Conservation (phyloP, 345 rosid genomes). For the Sisymbrium altissimum region DNA sequence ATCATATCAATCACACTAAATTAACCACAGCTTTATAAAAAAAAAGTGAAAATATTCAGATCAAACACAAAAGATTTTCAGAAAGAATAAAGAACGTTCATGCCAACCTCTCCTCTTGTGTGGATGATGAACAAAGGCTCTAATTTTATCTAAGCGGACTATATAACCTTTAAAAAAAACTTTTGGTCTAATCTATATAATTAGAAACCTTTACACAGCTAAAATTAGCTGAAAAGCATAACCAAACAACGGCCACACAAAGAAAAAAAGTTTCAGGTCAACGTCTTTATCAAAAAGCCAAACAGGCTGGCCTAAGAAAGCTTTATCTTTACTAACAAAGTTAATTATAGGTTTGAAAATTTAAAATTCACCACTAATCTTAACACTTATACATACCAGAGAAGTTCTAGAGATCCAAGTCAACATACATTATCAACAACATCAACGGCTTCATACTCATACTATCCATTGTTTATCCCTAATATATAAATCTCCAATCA, state of each 20-base stretch:
- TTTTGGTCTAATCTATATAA: conserved; percentile 13
- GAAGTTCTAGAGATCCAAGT: background rate
- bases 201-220: conserved; percentile 12
- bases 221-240: conserved; percentile 29
- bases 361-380: background rate
- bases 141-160: background rate
- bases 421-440: background rate
- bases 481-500: background rate
- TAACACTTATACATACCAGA: background rate
- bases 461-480: background rate
- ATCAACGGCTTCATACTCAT: background rate
- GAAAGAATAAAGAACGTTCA: background rate
- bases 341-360: background rate
- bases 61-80: background rate
- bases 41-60: background rate
- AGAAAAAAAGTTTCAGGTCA: conserved; percentile 25
- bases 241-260: conserved; percentile 29
- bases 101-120: conserved; percentile 12
- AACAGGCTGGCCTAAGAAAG: conserved; percentile 12
- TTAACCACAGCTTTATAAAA: background rate
- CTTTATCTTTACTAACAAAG: background rate
- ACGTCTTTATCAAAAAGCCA: conserved; percentile 16
- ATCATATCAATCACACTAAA: background rate
- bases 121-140: conserved; percentile 12
- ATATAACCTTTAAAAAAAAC: background rate